Evolutionary conservation across 768 basidiomycete genomes (phyloP).

Genomic region (button mushroom (Agaricus bisporus)): DNA sequence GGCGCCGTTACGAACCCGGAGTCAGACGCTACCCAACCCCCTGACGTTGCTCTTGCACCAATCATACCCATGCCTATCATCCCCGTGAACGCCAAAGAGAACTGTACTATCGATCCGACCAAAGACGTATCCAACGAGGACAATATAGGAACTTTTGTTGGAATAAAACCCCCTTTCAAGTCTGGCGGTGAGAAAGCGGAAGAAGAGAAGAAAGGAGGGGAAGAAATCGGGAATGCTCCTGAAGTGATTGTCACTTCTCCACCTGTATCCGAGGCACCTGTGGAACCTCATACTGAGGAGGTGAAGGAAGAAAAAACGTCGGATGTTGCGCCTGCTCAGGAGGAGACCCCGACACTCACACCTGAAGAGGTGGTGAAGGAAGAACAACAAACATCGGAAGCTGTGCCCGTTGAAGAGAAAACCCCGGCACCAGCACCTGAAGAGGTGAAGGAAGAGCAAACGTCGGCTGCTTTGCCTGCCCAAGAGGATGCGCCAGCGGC

Average conservation of each 20-base stretch:
- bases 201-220: slow-evolving; percentile 6
- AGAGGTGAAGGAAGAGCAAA: background rate
- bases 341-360: background rate
- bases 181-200: background rate
- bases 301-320: background rate
- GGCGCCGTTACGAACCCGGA: background rate
- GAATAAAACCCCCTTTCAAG: background rate
- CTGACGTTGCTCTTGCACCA: slow-evolving; percentile 18
- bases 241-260: background rate
- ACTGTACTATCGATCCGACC: slow-evolving; percentile 21
- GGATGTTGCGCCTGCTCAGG: slow-evolving; percentile 2
- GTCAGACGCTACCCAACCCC: background rate
- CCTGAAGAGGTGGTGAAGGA: background rate
- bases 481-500: background rate
- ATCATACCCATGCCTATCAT: slow-evolving; percentile 30
- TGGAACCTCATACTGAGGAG: slow-evolving; percentile 2
- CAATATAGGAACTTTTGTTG: background rate
- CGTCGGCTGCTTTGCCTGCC: background rate
- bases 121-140: slow-evolving; percentile 8
- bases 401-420: slow-evolving; percentile 7
- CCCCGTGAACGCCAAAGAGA: slow-evolving; percentile 35
- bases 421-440: background rate
- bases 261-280: background rate
- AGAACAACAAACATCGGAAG: background rate
- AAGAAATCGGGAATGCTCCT: background rate